Percentiles rank a stretch among this genome's conserved stretches.
Evolutionary conservation across 768 basidiomycete genomes (phyloP).

Genomic region (Lactifluus echinatus): DNA sequence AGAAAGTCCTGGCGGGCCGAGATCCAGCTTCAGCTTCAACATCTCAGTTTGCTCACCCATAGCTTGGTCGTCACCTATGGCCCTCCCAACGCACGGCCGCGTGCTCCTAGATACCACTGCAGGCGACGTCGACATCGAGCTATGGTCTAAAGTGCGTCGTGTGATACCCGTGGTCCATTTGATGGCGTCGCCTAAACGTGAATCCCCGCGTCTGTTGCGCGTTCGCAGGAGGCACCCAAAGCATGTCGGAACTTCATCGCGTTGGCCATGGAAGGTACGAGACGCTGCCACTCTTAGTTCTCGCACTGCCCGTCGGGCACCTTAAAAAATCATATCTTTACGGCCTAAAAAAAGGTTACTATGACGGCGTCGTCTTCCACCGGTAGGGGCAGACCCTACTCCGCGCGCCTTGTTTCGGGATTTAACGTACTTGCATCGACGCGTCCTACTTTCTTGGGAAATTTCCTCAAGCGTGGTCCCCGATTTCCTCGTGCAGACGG

Average conservation of each 20-base stretch:
- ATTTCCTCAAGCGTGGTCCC: conserved; percentile 58
- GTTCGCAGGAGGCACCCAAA: conserved; percentile 77
- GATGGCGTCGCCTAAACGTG: not conserved
- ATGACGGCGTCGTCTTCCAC: conserved; percentile 93
- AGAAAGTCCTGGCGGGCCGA: not conserved
- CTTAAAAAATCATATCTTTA: not conserved
- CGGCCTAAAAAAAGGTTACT: conserved; percentile 59
- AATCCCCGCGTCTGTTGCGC: too few relatives aligned
- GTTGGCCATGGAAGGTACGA: conserved; percentile 82
- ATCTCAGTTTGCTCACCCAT: too few relatives aligned
- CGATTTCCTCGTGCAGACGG: conserved; percentile 89
- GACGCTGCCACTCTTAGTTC: not conserved
- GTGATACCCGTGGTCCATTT: not conserved
- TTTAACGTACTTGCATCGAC: not conserved
- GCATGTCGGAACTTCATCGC: conserved; percentile 87
- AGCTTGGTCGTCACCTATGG: conserved; percentile 56
- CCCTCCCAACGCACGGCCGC: conserved; percentile 76
- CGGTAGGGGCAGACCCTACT: conserved; percentile 37
- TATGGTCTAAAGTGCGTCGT: conserved; percentile 75
- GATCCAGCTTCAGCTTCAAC: not conserved
- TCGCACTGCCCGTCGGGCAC: not conserved
- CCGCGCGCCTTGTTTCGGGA: not conserved
- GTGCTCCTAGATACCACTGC: conserved; percentile 84
- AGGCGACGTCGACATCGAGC: conserved; percentile 82
- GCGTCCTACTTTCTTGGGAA: not conserved